Evolutionary conservation across 1,284 basidiomycete genomes (phyloP), one percentile per base, ranked within the genome.

Genomic region (Porogramme epimiltina): DNA sequence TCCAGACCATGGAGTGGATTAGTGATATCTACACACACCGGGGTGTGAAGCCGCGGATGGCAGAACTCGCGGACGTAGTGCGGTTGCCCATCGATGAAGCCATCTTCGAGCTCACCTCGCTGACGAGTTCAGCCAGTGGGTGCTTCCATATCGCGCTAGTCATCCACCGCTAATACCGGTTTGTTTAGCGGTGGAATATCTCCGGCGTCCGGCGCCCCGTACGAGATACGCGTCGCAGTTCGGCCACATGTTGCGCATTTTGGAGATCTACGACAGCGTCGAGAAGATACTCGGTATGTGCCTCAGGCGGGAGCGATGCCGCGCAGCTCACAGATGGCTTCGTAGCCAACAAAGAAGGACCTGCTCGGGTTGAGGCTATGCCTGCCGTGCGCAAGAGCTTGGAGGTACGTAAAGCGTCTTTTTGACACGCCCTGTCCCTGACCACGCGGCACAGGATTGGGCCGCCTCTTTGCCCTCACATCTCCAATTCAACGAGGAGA

Each of bases 1-100:
- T 89, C 49, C 81, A 85, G 63, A 70, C 83, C 46, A 67, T 74
- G 64, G 64, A 68, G 33, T 68, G 67, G 67, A 62, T 68, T 55
- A 68, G 63, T 54, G 59, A 64, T 40, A 67, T 67, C 16, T 67
- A 67, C 52, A 67, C 65, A 16, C 65, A 62, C 55, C 62, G 63
- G 41, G 65, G 65, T 10, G 54, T 68, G 47, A 64, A 62, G 8
- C 65, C 67, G 19, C 62, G 65, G 10, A 59, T 60, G 51, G 44
- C 62, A 16, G 84, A 89, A 57, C 69, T 86, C 52, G 78, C 76
- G 46, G 73, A 56, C 15, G 45, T 55, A 20, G 60, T 90, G 34
- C 80, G 85, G 37, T 73, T 91, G 31, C 89, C 89, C 18, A 80
- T 83, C 6, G 87, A 90, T 64, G 89, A 91, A 66, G 83, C 86